Conservation (phyloP, 176 grass and related monocot species). For the Oryza brachyantha region DNA sequence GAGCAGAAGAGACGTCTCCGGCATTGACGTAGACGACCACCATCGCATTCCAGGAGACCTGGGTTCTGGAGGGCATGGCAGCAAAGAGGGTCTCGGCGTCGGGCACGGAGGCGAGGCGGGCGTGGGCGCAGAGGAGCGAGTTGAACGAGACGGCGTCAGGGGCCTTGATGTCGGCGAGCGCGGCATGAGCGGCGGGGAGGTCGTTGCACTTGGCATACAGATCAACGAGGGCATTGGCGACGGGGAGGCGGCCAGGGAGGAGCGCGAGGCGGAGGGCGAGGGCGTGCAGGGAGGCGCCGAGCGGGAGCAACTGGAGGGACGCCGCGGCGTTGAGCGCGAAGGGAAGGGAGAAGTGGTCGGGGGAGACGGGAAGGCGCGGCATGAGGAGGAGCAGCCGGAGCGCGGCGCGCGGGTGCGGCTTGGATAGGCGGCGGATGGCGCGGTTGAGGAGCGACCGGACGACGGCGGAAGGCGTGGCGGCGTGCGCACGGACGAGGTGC, state of each 20-base stretch:
- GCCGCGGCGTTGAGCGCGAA: conserved; percentile 71
- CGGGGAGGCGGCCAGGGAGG: conserved; percentile 50
- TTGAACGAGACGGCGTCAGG: conserved; percentile 63
- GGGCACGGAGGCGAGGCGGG: conserved; percentile 43
- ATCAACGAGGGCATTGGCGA: conserved; percentile 64
- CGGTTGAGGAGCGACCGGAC: conserved; percentile 36
- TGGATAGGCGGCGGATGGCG: conserved; percentile 49
- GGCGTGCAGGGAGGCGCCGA: conserved; percentile 61
- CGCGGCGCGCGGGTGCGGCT: conserved; percentile 37
- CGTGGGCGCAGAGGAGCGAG: conserved; percentile 57
- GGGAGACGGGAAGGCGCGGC: conserved; percentile 45
- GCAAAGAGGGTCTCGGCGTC: conserved; percentile 40
- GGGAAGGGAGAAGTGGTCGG: conserved; percentile 61
- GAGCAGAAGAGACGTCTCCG: conserved; percentile 41
- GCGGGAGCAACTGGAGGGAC: conserved; percentile 26
- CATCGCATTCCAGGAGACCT: conserved; percentile 74
- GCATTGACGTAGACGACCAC: conserved; percentile 60
- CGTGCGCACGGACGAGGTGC: conserved; percentile 46
- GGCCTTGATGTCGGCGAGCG: conserved; percentile 36
- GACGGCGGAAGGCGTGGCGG: neutral
- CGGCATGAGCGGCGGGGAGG: conserved; percentile 39
- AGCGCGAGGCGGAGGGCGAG: conserved; percentile 52
- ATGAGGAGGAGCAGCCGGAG: conserved; percentile 53
- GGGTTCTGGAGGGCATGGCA: conserved; percentile 48
- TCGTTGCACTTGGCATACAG: conserved; percentile 69